Percentiles rank a stretch among this genome's conserved stretches.
Conservation (phyloP, 208 protist genomes). For the Trypanosoma caninum region DNA sequence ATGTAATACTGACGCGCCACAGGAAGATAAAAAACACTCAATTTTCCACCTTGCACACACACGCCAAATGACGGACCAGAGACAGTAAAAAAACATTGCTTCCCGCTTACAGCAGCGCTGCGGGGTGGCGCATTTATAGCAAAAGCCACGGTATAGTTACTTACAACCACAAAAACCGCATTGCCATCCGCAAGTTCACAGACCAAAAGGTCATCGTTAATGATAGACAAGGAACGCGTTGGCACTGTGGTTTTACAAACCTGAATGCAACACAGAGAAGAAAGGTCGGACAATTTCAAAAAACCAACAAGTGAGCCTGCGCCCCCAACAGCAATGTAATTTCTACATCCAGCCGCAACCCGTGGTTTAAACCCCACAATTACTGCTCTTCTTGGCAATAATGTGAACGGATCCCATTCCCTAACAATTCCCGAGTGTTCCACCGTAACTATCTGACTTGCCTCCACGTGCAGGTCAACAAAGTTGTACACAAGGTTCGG, state of each 20-base stretch:
- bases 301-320: slow-evolving; percentile 20
- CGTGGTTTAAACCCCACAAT: slow-evolving; percentile 10
- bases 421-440: slow-evolving; percentile 14
- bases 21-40: slow-evolving; percentile 38
- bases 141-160: slow-evolving; percentile 34
- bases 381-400: slow-evolving; percentile 4
- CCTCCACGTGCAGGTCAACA: slow-evolving; percentile 13
- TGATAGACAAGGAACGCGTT: slow-evolving; percentile 12
- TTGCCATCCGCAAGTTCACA: slow-evolving; percentile 30
- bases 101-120: background rate
- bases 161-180: slow-evolving; percentile 29
- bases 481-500: slow-evolving; percentile 1
- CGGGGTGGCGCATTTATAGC: slow-evolving; percentile 22
- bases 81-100: background rate
- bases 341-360: slow-evolving; percentile 2
- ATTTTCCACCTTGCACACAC: slow-evolving; percentile 23
- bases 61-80: slow-evolving; percentile 37
- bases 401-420: slow-evolving; percentile 7
- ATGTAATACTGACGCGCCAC: slow-evolving; percentile 28
- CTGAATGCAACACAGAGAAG: slow-evolving; percentile 19
- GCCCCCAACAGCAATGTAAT: slow-evolving; percentile 16
- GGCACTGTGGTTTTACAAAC: slow-evolving; percentile 5
- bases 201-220: slow-evolving; percentile 22
- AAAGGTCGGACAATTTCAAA: slow-evolving; percentile 16
- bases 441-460: slow-evolving; percentile 13